Evolutionary conservation across 805 yeast species (phyloP), one percentile per base, ranked within the genome.

Genomic region (Cephaloascus albidus): DNA sequence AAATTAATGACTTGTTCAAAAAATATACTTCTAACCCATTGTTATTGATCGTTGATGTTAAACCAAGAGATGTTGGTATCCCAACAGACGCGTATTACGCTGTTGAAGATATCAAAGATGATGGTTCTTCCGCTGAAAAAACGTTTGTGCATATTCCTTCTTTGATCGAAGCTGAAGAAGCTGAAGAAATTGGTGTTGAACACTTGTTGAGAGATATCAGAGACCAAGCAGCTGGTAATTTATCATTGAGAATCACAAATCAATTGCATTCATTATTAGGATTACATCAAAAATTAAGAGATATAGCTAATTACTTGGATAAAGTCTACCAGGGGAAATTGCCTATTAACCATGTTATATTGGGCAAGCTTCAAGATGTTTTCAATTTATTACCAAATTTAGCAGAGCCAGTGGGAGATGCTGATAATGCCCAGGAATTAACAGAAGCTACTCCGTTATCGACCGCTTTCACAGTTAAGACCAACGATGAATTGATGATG

Each of bases 121-220:
- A 93, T 60, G 98, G 98, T 17, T 77, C 96, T 1, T 78, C 89
- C 3, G 85, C 95, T 6, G 95, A 87, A 55, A 82, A 83, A 62
- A 88, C 97, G 3, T 93, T 93, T 64, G 76, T 85, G 36, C 98
- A 93, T 60, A 78, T 90, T 23, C 96, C 97, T 10, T 85, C 96
- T 12, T 70, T 76, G 20, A 87, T 94, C 46, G 90, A 85, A 57
- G 99, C 99, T 3, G 98, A 93, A 57, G 99, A 93, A 58, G 98
- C 98, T 8, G 99, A 93, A 63, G 99, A 93, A 62, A 93, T 93
- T 49, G 99, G 98, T 45, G 99, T 93, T 12, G 99, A 93, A 60
- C 99, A 93, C 58, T 64, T 93, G 44, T 64, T 93, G 43, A 80
- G 97, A 54, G 98, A 93, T 54, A 87, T 88, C 18, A 78, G 97